Evolutionary conservation across 2,329 filamentous ascomycete genomes (phyloP), one percentile per base, ranked within the genome.

Genomic region (Decorospora gaudefroyi): DNA sequence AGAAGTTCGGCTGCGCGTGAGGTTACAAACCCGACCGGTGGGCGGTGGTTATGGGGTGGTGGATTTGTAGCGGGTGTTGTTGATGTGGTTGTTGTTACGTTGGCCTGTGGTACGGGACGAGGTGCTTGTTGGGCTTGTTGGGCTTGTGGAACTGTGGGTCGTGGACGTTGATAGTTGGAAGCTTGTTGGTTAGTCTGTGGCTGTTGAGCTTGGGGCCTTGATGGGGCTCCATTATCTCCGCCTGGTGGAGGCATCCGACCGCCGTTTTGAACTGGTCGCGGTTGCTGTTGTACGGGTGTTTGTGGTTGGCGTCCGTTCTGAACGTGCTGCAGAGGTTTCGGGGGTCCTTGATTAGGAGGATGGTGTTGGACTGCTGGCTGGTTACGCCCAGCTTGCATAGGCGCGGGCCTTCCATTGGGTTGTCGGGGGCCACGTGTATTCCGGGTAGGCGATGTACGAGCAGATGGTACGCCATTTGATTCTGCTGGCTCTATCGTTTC

Each of bases 11-110:
- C 74, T 27, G 67, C 72, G 23, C 74, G 71, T 6, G 72, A 74
- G 10, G 73, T 74, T 8, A 77, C 67, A 49, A 78, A 78, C 26
- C 76, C 75, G 29, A 71, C 60, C 1, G 72, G 64, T 15, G 66
- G 58, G 22, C 65, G 55, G 34, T 57, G 43, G 12, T 55, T 51
- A 9, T 48, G 36, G 41, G 55, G 40, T 15, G 48, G 46, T 29
- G 43, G 47, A 11, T 57, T 61, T 21, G 43, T 36, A 16, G 49
- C 37, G 6, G 55, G 39, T 12, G 34, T 45, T 23, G 53, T 39
- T 11, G 45, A 34, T 12, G 23, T 30, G 28, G 34, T 45, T 23
- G 53, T 39, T 11, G 45, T 36, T 12, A 22, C 31, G 28, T 54
- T 47, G n/a, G 25, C 43, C 28, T 50, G 55, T 3, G 45, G 55